Percentiles rank a stretch among this genome's conserved stretches.
phyloP scores from a whole-genome alignment of 1,139 yeast species.

The Protomyces pachydermus region DNA sequence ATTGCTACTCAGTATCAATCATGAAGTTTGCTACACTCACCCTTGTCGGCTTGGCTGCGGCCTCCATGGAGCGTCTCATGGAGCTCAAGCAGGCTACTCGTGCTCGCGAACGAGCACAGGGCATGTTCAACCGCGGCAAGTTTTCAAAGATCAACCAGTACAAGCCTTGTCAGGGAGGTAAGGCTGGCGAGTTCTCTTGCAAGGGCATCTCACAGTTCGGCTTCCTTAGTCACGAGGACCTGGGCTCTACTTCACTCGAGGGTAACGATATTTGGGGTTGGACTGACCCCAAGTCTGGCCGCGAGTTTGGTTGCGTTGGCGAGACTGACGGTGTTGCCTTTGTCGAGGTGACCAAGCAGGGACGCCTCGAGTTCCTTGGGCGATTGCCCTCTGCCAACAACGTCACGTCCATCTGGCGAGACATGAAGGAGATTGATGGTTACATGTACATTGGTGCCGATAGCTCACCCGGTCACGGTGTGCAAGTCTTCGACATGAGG shows the following conservation, averaged over 20 bases:
- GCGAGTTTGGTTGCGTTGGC: not conserved
- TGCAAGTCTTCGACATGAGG: not conserved
- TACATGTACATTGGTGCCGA: not conserved
- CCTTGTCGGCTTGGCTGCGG: not conserved
- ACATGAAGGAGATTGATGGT: not conserved
- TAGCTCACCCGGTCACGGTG: not conserved
- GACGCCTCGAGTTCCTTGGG: not conserved
- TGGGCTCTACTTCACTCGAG: not conserved
- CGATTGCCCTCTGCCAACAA: not conserved
- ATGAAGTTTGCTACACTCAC: slow-evolving; percentile 1
- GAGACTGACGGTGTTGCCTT: not conserved
- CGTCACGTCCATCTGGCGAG: not conserved
- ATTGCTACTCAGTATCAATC: not conserved
- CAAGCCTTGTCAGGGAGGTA: not conserved
- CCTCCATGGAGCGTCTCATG: slow-evolving; percentile 1
- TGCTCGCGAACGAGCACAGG: not conserved
- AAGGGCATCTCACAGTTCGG: not conserved
- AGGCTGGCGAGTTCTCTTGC: not conserved
- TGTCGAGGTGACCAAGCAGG: not conserved
- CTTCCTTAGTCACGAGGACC: not conserved
- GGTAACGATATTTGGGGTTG: not conserved
- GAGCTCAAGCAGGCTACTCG: not conserved
- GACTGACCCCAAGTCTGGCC: not conserved
- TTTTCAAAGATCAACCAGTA: not conserved
- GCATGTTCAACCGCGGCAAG: not conserved